Percentiles rank a stretch among this genome's conserved stretches.
phyloP scores from a whole-genome alignment of 768 basidiomycete species.

The Leccinum incarnatum region DNA sequence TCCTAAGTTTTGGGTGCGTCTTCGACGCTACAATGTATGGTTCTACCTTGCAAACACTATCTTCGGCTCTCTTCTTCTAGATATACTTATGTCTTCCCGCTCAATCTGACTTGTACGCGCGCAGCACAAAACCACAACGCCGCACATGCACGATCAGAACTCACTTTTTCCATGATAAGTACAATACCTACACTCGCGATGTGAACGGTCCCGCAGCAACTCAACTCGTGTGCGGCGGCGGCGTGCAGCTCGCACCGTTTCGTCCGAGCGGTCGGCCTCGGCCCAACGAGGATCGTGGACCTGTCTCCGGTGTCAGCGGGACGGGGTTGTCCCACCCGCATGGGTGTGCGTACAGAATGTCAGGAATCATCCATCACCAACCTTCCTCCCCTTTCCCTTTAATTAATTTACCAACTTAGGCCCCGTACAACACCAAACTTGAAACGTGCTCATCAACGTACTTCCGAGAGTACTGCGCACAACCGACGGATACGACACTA shows the following conservation, averaged over 20 bases:
- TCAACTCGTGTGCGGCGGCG: not conserved
- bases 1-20: not conserved
- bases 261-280: not conserved
- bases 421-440: not conserved
- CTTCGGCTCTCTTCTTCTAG: not conserved
- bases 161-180: not conserved
- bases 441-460: not conserved
- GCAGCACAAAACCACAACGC: not conserved
- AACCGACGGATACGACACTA: not conserved
- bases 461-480: not conserved
- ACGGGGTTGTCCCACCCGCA: too few relatives aligned
- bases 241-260: not conserved
- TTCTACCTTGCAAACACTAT: not conserved
- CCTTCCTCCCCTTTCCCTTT: not conserved
- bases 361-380: not conserved
- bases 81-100: not conserved
- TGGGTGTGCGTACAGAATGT: not conserved
- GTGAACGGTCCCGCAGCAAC: not conserved
- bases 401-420: not conserved
- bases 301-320: not conserved
- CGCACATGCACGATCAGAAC: not conserved
- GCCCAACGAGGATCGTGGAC: not conserved
- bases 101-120: not conserved
- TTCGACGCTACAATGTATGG: not conserved
- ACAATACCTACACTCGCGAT: not conserved